Conservation (phyloP, 1,284 basidiomycete species). For the Exobasidium cylindrosporum region DNA sequence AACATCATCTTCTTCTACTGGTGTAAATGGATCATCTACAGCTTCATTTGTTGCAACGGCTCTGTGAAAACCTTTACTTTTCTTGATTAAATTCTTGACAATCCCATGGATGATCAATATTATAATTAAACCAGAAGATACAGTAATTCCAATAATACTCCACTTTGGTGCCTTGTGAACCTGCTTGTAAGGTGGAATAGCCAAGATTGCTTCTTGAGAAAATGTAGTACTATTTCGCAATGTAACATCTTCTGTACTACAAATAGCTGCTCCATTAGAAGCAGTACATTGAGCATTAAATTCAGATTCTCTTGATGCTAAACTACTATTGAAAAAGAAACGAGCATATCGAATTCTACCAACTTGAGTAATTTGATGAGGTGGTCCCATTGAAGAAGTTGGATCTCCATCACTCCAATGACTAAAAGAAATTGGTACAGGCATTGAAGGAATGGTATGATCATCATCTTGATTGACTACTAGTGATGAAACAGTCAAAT, state of each 20-base stretch:
- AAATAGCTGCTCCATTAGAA: slow-evolving; percentile 33
- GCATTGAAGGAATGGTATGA: slow-evolving; percentile 27
- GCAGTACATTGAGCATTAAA: slow-evolving; percentile 32
- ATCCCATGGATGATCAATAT: slow-evolving; percentile 34
- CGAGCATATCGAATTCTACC: slow-evolving; percentile 38
- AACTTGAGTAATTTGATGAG: slow-evolving; percentile 21
- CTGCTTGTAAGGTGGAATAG: slow-evolving; percentile 12
- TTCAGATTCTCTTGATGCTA: slow-evolving; percentile 26
- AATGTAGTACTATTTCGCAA: slow-evolving; percentile 40
- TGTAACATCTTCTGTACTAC: slow-evolving; percentile 41
- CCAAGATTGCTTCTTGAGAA: slow-evolving; percentile 21
- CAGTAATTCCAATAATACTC: slow-evolving; percentile 25
- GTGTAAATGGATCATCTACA: background rate
- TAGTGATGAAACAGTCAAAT: slow-evolving; percentile 28
- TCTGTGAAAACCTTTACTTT: background rate
- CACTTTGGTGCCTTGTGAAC: slow-evolving; percentile 27
- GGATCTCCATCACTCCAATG: slow-evolving; percentile 39
- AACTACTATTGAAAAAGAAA: slow-evolving; percentile 49
- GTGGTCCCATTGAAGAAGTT: slow-evolving; percentile 33
- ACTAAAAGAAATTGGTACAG: slow-evolving; percentile 34
- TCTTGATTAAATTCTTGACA: background rate
- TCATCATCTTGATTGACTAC: slow-evolving; percentile 20
- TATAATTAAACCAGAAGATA: slow-evolving; percentile 32
- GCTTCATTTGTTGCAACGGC: background rate
- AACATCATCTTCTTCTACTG: background rate